A percentile compares a stretch with the other conserved stretches of the same genome.
Evolutionary conservation across 805 yeast genomes (phyloP).

Genomic region (Ogataea sp.): DNA sequence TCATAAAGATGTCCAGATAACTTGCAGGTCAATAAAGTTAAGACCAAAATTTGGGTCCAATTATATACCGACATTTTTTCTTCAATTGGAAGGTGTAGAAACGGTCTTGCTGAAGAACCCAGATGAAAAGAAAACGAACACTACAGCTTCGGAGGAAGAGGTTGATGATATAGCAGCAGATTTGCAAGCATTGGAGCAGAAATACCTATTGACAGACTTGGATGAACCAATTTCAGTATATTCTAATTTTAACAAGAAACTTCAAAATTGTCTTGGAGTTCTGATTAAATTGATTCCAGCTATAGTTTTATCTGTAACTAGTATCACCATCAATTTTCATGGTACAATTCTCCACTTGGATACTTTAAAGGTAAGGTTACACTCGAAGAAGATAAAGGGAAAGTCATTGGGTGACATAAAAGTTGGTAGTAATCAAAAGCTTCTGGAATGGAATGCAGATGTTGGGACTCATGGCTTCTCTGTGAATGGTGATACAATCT

Average conservation of each 20-base stretch:
- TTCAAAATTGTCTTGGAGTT: conserved; percentile 7
- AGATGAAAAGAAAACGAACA: too few relatives aligned
- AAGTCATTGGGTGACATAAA: too few relatives aligned
- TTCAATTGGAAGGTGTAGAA: too few relatives aligned
- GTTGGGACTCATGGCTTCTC: too few relatives aligned
- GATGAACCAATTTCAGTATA: conserved; percentile 11
- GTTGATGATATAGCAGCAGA: neutral
- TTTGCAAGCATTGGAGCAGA: neutral
- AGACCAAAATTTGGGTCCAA: neutral
- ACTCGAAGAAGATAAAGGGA: too few relatives aligned
- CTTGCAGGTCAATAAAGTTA: conserved; percentile 4
- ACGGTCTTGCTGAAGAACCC: too few relatives aligned
- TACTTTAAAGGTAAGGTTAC: neutral
- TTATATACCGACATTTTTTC: too few relatives aligned
- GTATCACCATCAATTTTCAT: conserved; percentile 1
- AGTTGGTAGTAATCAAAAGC: too few relatives aligned
- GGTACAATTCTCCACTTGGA: too few relatives aligned
- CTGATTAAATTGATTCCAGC: conserved; percentile 15
- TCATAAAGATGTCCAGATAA: conserved; percentile 3
- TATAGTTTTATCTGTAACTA: conserved; percentile 9
- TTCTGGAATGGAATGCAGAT: too few relatives aligned
- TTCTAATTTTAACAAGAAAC: conserved; percentile 6
- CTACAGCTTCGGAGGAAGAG: neutral
- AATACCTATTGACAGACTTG: conserved; percentile 7
- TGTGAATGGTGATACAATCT: too few relatives aligned